Evolutionary conservation across 768 basidiomycete species (phyloP), one percentile per base, ranked within the genome.

Genomic region (Suillus alpinus): DNA sequence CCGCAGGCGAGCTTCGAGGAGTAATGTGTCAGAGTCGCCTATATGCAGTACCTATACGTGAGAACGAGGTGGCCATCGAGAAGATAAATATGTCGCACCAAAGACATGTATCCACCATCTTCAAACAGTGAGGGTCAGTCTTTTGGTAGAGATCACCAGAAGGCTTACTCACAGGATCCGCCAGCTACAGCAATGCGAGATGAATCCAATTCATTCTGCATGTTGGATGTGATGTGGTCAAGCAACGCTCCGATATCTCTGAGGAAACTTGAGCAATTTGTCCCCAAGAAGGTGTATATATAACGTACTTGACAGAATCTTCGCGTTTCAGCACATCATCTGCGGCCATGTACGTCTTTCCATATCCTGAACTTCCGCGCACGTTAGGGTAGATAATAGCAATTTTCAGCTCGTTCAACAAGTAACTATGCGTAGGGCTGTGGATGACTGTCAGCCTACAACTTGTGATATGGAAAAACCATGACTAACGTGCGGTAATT

Each of bases 301-400:
- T 20, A 3, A 34, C 66, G 52, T 52, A 80, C 78, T 74, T 79
- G 64, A 79, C 76, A 0, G 79, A 68, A 66, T 78, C 75, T 61
- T 80, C 79, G 39, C 78, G 72, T 58, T 79, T 80, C 62, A 73
- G 69, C 6, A 80, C 74, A 34, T 78, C 76, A 62, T 80, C 79
- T 32, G 68, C 63, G 16, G 75, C 67, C 71, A 77, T 68, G 65
- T 77, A 80, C 55, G 62, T 72, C 59, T 67, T 78, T 36, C 77
- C 79, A 56, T 79, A 80, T 31, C 78, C 78, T 3, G 68, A 67
- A 58, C 79, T 80, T 43, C 78, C 79, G 49, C 78, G 67, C 23
- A 79, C 79, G 49, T 79, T 79, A 16, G 78, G 78, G 59, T 77
- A 78, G 36, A 80, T 72, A 37, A 80, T 61, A 0, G 77, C 79